These are phyloP conservation scores for Cercospora janseana DNA, from an alignment of 2,329 filamentous ascomycete genomes.

Conservation along the genomic window DNA sequence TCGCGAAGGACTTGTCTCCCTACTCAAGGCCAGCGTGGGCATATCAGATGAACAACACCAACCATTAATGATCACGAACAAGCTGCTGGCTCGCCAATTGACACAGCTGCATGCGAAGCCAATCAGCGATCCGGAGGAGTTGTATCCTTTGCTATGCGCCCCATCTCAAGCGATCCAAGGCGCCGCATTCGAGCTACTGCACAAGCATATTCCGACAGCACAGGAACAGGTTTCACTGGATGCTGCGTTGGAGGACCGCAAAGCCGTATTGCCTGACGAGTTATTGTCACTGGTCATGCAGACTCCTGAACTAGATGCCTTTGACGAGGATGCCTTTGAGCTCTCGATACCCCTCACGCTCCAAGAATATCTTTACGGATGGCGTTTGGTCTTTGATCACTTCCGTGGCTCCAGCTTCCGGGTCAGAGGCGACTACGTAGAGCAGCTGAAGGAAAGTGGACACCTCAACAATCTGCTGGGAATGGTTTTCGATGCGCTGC, in stretches of 20 bases:
- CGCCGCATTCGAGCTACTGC: constrained; percentile 75
- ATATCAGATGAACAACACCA: constrained; percentile 57
- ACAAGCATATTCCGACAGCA: constrained; percentile 70
- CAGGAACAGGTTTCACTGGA: constrained; percentile 85
- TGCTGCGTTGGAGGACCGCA: constrained; percentile 66
- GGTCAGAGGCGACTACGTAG: constrained; percentile 75
- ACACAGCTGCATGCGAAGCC: constrained; percentile 59
- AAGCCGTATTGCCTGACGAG: constrained; percentile 75
- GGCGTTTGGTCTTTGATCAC: constrained; percentile 86
- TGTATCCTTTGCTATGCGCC: constrained; percentile 75
- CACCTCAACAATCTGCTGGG: constrained; percentile 68
- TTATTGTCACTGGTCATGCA: constrained; percentile 80
- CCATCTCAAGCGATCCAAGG: constrained; percentile 73
- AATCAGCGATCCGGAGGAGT: constrained; percentile 56
- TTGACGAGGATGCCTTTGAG: constrained; percentile 64
- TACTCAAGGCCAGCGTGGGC: constrained; percentile 56
- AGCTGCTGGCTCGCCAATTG: constrained; percentile 68
- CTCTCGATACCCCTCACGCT: constrained; percentile 65
- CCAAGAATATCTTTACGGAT: constrained; percentile 80
- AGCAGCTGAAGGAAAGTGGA: constrained; percentile 72
- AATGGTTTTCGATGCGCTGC: constrained; percentile 81
- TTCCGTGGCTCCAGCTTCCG: constrained; percentile 65
- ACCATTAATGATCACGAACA: constrained; percentile 72
- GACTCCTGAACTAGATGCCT: constrained; percentile 66
- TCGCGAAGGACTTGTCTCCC: constrained; percentile 58